These are phyloP conservation scores for Eimeria sp. DNA, from an alignment of 169 alveolate species.

Conservation along the genomic window DNA sequence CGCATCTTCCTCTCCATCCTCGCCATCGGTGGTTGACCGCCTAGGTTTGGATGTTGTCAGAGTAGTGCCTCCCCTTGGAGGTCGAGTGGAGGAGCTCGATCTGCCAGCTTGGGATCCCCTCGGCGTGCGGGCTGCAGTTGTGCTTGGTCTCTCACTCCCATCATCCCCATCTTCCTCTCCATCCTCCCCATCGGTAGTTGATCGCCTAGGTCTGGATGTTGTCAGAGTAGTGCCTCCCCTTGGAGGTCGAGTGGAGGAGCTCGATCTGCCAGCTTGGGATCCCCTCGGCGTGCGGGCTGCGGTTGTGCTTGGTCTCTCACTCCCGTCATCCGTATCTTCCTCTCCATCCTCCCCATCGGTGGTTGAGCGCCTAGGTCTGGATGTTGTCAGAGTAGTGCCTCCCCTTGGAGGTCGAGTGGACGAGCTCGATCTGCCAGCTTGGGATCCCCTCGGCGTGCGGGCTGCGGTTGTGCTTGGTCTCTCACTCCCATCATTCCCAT, in stretches of 20 bases:
- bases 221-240: constrained; percentile 31
- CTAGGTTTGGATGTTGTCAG: constrained; percentile 6
- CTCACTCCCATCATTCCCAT: background rate
- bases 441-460: background rate
- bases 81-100: background rate
- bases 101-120: background rate
- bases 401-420: constrained; percentile 24
- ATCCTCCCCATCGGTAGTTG: background rate
- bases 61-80: constrained; percentile 12
- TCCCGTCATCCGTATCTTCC: background rate
- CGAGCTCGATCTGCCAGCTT: background rate
- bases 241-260: constrained; percentile 11
- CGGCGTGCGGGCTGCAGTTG: background rate
- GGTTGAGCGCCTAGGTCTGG: background rate
- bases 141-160: background rate
- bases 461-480: background rate
- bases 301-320: background rate
- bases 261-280: background rate
- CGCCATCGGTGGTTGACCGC: background rate
- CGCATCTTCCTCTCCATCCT: background rate
- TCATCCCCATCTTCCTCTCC: background rate
- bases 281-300: background rate
- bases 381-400: background rate
- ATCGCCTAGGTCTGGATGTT: background rate
- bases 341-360: background rate